These are phyloP conservation scores for Straminergon stramineum DNA, from an alignment of 225 moss, liverwort and hornwort species.

Conservation along the genomic window DNA sequence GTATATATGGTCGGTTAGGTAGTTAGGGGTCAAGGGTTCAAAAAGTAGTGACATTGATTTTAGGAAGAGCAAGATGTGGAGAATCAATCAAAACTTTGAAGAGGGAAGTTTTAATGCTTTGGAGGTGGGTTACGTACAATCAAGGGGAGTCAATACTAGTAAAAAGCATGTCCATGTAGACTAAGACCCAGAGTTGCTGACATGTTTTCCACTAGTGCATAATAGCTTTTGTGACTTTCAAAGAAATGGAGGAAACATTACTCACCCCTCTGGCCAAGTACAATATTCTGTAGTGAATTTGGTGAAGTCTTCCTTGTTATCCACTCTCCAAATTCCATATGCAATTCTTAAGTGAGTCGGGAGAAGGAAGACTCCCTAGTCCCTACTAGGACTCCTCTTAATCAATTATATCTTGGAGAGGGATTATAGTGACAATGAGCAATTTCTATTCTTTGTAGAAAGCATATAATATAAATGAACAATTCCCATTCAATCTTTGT, in stretches of 20 bases:
- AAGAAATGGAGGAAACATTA: rapidly evolving
- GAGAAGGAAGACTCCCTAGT: too few relatives aligned
- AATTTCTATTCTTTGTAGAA: too few relatives aligned
- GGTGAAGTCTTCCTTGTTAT: not conserved
- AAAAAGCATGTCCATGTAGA: too few relatives aligned
- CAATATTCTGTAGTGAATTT: rapidly evolving
- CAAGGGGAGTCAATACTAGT: not conserved
- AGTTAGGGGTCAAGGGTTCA: too few relatives aligned
- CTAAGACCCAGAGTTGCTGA: not conserved
- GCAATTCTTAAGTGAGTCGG: not conserved
- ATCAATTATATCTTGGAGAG: not conserved
- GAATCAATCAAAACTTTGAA: not conserved
- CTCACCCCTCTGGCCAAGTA: rapidly evolving
- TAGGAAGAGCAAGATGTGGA: rapidly evolving
- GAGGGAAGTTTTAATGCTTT: not conserved
- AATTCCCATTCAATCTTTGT: too few relatives aligned
- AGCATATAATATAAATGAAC: too few relatives aligned
- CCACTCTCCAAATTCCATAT: rapidly evolving
- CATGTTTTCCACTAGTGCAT: too few relatives aligned
- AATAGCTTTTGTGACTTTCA: not conserved
- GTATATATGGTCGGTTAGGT: too few relatives aligned
- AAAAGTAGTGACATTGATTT: not conserved
- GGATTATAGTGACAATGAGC: not conserved
- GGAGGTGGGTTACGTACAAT: rapidly evolving
- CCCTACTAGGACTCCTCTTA: too few relatives aligned